These are phyloP conservation scores for Naganishia onofrii DNA, from an alignment of 768 basidiomycete genomes.

Conservation along the genomic window DNA sequence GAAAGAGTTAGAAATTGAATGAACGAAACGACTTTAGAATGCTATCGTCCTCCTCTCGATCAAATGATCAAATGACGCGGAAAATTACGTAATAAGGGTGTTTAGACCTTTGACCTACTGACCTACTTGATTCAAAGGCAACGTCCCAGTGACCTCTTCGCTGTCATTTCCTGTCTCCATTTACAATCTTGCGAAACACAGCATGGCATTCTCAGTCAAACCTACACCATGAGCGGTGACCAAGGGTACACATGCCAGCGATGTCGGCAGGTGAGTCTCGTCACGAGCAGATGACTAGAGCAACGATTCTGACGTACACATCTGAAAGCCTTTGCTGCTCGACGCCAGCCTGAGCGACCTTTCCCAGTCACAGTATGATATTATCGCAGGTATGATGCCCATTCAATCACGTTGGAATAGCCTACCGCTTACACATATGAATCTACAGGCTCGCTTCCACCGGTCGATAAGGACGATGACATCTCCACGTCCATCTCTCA, in stretches of 20 bases:
- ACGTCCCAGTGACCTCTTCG: neutral
- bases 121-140: too few relatives aligned
- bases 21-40: neutral
- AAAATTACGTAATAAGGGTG: neutral
- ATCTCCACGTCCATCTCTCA: constrained; percentile 45
- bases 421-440: neutral
- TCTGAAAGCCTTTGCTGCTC: constrained; percentile 70
- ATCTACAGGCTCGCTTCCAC: constrained; percentile 18
- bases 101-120: too few relatives aligned
- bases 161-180: neutral
- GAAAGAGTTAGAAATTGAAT: neutral
- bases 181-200: neutral
- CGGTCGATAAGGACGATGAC: constrained; percentile 18
- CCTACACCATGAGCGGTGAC: neutral
- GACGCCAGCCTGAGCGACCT: constrained; percentile 89
- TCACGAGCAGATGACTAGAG: neutral
- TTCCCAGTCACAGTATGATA: constrained; percentile 80
- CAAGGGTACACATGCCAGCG: constrained; percentile 39
- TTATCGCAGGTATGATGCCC: constrained; percentile 63
- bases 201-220: neutral
- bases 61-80: neutral
- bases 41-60: neutral
- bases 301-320: constrained; percentile 3
- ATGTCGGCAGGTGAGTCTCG: constrained; percentile 42
- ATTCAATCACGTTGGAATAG: neutral